Percentiles rank a stretch among this genome's conserved stretches.
phyloP scores from a whole-genome alignment of 2,329 filamentous ascomycete species.

The Phaeosphaeriaceae sp. region DNA sequence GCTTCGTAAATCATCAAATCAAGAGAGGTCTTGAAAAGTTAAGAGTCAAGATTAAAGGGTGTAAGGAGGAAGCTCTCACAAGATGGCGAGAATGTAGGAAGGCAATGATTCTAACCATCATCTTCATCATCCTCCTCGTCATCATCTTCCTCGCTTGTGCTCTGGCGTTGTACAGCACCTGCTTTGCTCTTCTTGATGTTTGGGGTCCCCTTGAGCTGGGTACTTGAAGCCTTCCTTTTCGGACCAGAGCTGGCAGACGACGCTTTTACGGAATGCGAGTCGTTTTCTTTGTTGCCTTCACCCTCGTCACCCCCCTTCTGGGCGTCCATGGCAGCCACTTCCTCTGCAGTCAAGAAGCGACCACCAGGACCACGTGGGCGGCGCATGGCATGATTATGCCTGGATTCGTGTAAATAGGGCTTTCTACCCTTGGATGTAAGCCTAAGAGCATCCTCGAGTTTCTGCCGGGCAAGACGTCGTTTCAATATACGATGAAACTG shows the following conservation, averaged over 20 bases:
- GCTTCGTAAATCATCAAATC: conserved; percentile 48
- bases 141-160: conserved; percentile 60
- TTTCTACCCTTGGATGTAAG: conserved; percentile 95
- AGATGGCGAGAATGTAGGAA: conserved; percentile 2
- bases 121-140: conserved; percentile 59
- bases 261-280: conserved; percentile 33
- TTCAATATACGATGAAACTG: conserved; percentile 98
- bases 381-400: conserved; percentile 98
- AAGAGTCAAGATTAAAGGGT: conserved; percentile 28
- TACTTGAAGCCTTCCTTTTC: conserved; percentile 42
- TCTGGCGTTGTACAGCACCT: conserved; percentile 45
- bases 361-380: conserved; percentile 91
- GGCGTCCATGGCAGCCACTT: conserved; percentile 84
- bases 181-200: conserved; percentile 59
- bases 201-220: conserved; percentile 40
- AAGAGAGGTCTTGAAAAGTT: conserved; percentile 29
- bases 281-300: conserved; percentile 51
- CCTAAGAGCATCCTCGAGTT: conserved; percentile 88
- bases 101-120: conserved; percentile 36
- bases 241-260: conserved; percentile 25
- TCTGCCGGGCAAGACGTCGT: conserved; percentile 88
- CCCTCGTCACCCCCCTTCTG: conserved; percentile 34
- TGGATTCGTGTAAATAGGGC: conserved; percentile 94
- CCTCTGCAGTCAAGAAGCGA: conserved; percentile 93
- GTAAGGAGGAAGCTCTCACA: conserved; percentile 15